Conservation (phyloP, 2,329 filamentous ascomycete genomes). For the Phoma sp. region DNA sequence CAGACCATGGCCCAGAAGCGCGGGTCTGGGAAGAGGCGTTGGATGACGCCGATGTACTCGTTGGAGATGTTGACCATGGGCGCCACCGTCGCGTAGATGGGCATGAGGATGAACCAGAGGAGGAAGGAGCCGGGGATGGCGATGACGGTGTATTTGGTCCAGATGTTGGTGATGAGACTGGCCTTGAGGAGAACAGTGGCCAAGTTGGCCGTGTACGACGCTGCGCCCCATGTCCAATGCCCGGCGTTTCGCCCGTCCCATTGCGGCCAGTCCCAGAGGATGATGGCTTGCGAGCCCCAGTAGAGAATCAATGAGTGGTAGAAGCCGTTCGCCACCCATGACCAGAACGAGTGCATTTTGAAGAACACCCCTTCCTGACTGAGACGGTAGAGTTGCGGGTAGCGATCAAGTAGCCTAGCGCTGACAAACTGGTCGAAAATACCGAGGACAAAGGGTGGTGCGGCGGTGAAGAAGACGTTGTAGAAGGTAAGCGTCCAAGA, state of each 20-base stretch:
- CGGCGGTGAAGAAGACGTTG: slow-evolving; percentile 96
- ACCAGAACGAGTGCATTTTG: slow-evolving; percentile 86
- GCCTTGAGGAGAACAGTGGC: slow-evolving; percentile 94
- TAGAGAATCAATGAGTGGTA: slow-evolving; percentile 97
- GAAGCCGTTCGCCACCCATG: slow-evolving; percentile 92
- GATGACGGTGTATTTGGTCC: slow-evolving; percentile 97
- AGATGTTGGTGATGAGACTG: slow-evolving; percentile 92
- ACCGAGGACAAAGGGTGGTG: slow-evolving; percentile 91
- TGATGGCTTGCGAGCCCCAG: slow-evolving; percentile 80
- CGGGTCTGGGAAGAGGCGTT: slow-evolving; percentile 78
- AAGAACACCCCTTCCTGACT: slow-evolving; percentile 95
- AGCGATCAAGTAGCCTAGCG: slow-evolving; percentile 88
- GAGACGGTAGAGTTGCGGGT: slow-evolving; percentile 92
- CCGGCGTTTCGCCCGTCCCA: slow-evolving; percentile 81
- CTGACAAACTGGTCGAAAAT: slow-evolving; percentile 98
- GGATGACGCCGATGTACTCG: slow-evolving; percentile 86
- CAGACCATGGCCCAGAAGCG: slow-evolving; percentile 92
- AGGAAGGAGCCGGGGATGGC: slow-evolving; percentile 92
- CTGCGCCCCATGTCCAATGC: slow-evolving; percentile 97
- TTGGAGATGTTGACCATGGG: slow-evolving; percentile 80
- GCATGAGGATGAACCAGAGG: slow-evolving; percentile 90
- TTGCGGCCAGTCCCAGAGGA: slow-evolving; percentile 78
- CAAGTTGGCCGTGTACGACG: slow-evolving; percentile 92
- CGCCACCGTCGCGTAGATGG: slow-evolving; percentile 83
- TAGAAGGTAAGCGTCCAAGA: slow-evolving; percentile 99